Evolutionary conservation across 805 yeast species (phyloP), one percentile per base, ranked within the genome.

Genomic region (Yarrowia hollandica): DNA sequence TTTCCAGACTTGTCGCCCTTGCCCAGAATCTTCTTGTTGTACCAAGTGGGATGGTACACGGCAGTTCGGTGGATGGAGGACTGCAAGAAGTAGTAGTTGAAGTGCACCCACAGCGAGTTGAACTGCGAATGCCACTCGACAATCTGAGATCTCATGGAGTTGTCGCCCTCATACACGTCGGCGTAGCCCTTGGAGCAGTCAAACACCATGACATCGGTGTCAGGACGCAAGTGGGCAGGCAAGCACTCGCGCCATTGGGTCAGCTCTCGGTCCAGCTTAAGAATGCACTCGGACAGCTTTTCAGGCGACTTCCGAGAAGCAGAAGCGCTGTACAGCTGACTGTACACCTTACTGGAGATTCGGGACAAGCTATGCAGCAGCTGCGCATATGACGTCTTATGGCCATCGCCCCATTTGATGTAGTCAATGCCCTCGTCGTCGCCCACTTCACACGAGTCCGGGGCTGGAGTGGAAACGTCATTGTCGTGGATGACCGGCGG

Each of bases 401-500:
- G 26, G 2, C 44, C 58, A 7, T 52, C 58, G 5, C 42, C 58
- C 58, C 44, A 37, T 10, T 35, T 52, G 39, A 48, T 33, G 44
- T 35, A 52, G 9, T 52, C 58, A 9, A 52, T 35, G 10, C 58
- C 42, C 34, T 52, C 44, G 25, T 52, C 58, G 1, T 35, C 44
- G 6, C 26, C 44, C 5, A 48, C 21, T 7, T 52, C 58, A 15
- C 31, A 35, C 33, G 42, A 50, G 35, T 42, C 58, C 4, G 62
- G 61, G 11, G 60, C 35, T 12, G 59, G 62, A 1, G 50, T 55
- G 10, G 60, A 37, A n/a, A 63, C 60, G 9, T 63, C 64, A 12
- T 41, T 10, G 16, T 60, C 60, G 10, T 56, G 30, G 33, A 81
- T 71, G 34, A 77, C 64, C 0, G 84, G 79, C 1, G 84, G 79